Percentiles rank a stretch among this genome's conserved stretches.
These are phyloP conservation scores for Omphalotus guepiniiformis DNA, from an alignment of 768 basidiomycete genomes.

Conservation along the genomic window DNA sequence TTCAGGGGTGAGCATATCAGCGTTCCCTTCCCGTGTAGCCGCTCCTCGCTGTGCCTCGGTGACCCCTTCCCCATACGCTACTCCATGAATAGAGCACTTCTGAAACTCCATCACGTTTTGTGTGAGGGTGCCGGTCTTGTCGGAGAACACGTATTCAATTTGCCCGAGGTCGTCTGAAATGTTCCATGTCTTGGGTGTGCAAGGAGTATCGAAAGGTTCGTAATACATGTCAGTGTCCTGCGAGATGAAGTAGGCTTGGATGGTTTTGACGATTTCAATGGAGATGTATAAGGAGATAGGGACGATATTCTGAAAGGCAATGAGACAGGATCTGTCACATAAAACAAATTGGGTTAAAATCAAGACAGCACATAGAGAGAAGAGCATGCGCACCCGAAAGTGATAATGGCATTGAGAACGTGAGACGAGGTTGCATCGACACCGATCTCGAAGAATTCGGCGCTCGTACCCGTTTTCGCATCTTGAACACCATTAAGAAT, in stretches of 20 bases:
- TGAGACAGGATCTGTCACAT: conserved; percentile 71
- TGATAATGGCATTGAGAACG: conserved; percentile 76
- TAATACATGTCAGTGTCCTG: conserved; percentile 98
- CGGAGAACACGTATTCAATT: conserved; percentile 88
- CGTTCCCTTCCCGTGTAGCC: conserved; percentile 74
- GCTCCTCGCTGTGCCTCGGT: conserved; percentile 95
- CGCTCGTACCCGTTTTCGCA: conserved; percentile 55
- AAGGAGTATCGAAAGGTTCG: conserved; percentile 76
- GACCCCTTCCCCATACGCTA: conserved; percentile 88
- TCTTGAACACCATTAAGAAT: conserved; percentile 76
- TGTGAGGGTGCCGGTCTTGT: conserved; percentile 96
- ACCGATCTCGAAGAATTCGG: conserved; percentile 65
- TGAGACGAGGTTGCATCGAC: conserved; percentile 56
- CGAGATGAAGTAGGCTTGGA: conserved; percentile 94
- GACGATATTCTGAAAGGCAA: conserved; percentile 97
- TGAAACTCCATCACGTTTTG: conserved; percentile 99
- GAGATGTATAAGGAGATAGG: conserved; percentile 96
- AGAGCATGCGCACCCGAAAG: conserved; percentile 71
- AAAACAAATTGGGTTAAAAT: conserved; percentile 9
- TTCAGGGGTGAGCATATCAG: conserved; percentile 58
- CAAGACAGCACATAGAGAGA: background rate
- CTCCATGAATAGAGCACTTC: conserved; percentile 83
- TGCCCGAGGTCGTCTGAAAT: conserved; percentile 98
- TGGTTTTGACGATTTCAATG: conserved; percentile 97
- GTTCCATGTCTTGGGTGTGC: conserved; percentile 97